phyloP scores from a whole-genome alignment of 495 filamentous ascomycete species.

The Lasiosphaeria hispida region DNA sequence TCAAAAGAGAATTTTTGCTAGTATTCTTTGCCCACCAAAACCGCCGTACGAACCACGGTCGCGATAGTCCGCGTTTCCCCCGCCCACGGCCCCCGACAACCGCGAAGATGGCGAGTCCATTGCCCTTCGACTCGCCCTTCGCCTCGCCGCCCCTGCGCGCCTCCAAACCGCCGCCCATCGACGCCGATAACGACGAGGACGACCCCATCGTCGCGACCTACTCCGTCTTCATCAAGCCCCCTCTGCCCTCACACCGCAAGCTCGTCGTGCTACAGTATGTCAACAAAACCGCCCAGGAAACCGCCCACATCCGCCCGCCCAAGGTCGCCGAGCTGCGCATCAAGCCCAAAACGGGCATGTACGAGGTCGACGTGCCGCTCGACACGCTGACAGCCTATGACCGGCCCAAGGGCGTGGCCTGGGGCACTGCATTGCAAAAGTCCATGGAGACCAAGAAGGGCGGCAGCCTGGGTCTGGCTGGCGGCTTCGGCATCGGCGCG shows the following conservation, averaged over 20 bases:
- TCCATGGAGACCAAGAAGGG: conserved; percentile 44
- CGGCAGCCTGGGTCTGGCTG: conserved; percentile 45
- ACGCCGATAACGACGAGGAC: conserved; percentile 28
- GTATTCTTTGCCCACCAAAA: too few relatives aligned
- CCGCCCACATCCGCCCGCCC: conserved; percentile 28
- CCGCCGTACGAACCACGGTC: too few relatives aligned
- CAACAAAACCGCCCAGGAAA: conserved; percentile 36
- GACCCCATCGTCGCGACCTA: conserved; percentile 50
- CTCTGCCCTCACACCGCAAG: conserved; percentile 38
- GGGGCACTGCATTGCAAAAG: conserved; percentile 42
- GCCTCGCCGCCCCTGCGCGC: neutral
- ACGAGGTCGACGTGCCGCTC: conserved; percentile 49
- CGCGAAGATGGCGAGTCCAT: too few relatives aligned
- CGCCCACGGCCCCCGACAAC: too few relatives aligned
- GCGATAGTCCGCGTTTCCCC: too few relatives aligned
- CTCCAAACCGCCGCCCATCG: neutral
- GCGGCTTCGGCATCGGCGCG: conserved; percentile 46
- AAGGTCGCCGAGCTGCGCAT: conserved; percentile 39
- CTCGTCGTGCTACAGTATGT: conserved; percentile 46
- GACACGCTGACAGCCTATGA: conserved; percentile 43
- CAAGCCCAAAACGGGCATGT: conserved; percentile 44
- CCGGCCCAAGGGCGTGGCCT: conserved; percentile 45
- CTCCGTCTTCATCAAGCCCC: conserved; percentile 48
- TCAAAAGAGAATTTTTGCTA: too few relatives aligned
- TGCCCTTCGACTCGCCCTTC: too few relatives aligned